Conservation (phyloP, 805 yeast genomes). For the Lipomyces sp. region DNA sequence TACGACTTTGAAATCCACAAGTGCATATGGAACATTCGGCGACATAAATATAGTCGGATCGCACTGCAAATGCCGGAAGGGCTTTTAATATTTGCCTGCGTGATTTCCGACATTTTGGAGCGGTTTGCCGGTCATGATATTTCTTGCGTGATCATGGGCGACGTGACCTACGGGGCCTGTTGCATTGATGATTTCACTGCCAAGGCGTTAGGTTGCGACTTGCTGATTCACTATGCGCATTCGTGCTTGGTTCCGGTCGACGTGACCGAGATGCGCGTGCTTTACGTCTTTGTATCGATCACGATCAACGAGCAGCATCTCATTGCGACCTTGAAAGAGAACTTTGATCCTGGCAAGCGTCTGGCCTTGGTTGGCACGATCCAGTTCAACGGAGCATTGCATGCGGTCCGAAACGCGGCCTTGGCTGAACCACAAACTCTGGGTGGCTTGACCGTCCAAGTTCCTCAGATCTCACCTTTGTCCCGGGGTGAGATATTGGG, state of each 20-base stretch:
- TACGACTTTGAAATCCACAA: conserved; percentile 96
- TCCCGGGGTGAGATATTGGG: conserved; percentile 97
- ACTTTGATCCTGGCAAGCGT: conserved; percentile 66
- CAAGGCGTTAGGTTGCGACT: conserved; percentile 87
- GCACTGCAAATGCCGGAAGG: conserved; percentile 99
- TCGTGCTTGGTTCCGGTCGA: conserved; percentile 96
- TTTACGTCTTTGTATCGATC: conserved; percentile 95
- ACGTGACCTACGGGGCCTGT: conserved; percentile 97
- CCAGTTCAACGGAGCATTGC: conserved; percentile 94
- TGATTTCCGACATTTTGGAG: conserved; percentile 88
- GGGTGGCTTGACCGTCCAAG: conserved; percentile 60
- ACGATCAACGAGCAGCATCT: conserved; percentile 83
- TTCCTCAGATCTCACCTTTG: conserved; percentile 91
- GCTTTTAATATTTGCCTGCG: conserved; percentile 79
- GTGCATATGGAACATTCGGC: conserved; percentile 89
- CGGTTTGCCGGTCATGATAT: conserved; percentile 85
- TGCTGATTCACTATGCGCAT: conserved; percentile 95
- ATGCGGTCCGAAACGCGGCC: conserved; percentile 68
- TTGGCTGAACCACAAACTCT: conserved; percentile 40
- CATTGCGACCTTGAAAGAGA: conserved; percentile 71
- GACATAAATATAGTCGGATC: conserved; percentile 75
- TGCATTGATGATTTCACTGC: conserved; percentile 98
- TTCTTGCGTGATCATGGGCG: conserved; percentile 95
- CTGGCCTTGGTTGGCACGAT: conserved; percentile 93
- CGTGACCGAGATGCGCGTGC: conserved; percentile 83